phyloP scores from a whole-genome alignment of 345 rosid species.

The Physaria fendleri region DNA sequence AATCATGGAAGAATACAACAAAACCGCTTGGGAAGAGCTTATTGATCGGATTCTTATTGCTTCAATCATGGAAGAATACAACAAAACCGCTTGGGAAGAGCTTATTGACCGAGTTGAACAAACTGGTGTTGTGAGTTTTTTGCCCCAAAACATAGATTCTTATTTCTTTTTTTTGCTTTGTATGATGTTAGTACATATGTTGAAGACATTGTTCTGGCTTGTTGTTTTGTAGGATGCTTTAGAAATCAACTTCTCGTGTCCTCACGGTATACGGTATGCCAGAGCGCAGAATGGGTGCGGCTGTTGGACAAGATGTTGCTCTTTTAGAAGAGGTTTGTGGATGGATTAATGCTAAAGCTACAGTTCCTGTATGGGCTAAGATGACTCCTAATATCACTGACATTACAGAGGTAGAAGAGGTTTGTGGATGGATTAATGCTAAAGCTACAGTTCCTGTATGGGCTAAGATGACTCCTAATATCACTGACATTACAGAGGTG shows the following conservation, averaged over 20 bases:
- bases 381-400: conserved; percentile 99
- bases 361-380: conserved; percentile 99
- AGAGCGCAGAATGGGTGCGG: conserved; percentile 98
- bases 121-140: conserved; percentile 79
- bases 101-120: conserved; percentile 93
- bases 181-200: background rate
- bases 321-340: conserved; percentile 85
- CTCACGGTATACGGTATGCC: conserved; percentile 99
- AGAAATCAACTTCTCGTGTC: conserved; percentile 95
- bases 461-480: conserved; percentile 99
- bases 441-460: conserved; percentile 98
- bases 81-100: too few relatives aligned
- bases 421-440: conserved; percentile 92
- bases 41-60: conserved; percentile 89
- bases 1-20: conserved; percentile 89
- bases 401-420: too few relatives aligned
- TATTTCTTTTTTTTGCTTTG: background rate
- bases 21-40: conserved; percentile 96
- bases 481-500: conserved; percentile 91
- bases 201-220: background rate
- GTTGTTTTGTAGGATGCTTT: conserved; percentile 65
- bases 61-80: conserved; percentile 97
- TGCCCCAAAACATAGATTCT: background rate
- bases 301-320: conserved; percentile 88
- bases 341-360: conserved; percentile 94